A percentile compares a stretch with the other conserved stretches of the same genome.
Evolutionary conservation across 78 protist species (phyloP).

Genomic region (Protostelium mycophagum): DNA sequence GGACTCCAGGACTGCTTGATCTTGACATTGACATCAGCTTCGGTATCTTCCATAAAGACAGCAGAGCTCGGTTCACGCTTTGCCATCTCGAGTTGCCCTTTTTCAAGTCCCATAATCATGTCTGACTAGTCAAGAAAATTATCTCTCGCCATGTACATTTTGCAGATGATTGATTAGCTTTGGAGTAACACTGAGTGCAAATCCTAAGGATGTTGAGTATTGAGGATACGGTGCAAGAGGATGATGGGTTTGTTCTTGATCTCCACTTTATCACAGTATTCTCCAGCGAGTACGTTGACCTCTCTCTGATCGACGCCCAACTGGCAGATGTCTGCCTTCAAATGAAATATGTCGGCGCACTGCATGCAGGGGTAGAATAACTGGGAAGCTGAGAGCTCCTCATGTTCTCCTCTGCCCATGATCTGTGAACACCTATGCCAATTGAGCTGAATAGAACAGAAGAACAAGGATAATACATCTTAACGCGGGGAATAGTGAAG

Average conservation of each 20-base stretch:
- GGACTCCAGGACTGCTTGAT: slow-evolving; percentile 80
- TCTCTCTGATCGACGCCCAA: slow-evolving; percentile 98
- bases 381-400: slow-evolving; percentile 89
- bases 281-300: slow-evolving; percentile 98
- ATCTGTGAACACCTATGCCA: slow-evolving; percentile 93
- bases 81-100: slow-evolving; percentile 94
- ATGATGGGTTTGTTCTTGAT: slow-evolving; percentile 91
- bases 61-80: slow-evolving; percentile 95
- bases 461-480: no score
- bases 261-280: slow-evolving; percentile 84
- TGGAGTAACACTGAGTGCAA: no score
- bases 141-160: no score
- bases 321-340: slow-evolving; percentile 97
- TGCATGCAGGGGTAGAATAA: slow-evolving; percentile 95
- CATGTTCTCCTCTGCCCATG: slow-evolving; percentile 93
- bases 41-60: slow-evolving; percentile 96
- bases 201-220: not conserved
- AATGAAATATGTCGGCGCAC: slow-evolving; percentile 95
- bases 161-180: no score
- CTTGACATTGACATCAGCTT: slow-evolving; percentile 80
- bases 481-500: slow-evolving; percentile 78
- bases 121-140: no score
- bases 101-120: slow-evolving; percentile 86
- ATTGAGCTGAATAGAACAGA: no score
- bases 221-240: slow-evolving; percentile 95